Percentiles rank a stretch among this genome's conserved stretches.
phyloP scores from a whole-genome alignment of 441 rosid species.

The Arabidopsis lyrata region DNA sequence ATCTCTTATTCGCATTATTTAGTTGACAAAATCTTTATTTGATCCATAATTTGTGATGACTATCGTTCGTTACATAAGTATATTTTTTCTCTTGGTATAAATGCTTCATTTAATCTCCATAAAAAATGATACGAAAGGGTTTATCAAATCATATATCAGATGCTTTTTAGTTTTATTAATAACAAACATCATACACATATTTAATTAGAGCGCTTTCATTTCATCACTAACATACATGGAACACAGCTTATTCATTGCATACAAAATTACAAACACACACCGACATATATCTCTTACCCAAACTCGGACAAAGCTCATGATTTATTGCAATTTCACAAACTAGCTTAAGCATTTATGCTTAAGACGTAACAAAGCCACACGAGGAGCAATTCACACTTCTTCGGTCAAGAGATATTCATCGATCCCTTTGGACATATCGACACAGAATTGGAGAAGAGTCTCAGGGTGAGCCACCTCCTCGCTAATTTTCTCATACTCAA shows the following conservation, averaged over 20 bases:
- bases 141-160: background rate
- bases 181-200: background rate
- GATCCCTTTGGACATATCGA: slow-evolving; percentile 2
- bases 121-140: background rate
- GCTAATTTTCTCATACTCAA: slow-evolving; percentile 1
- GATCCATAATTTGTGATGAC: background rate
- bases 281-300: background rate
- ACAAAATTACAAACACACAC: background rate
- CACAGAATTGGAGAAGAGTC: slow-evolving; percentile 31
- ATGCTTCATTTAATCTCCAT: background rate
- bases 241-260: background rate
- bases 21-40: background rate
- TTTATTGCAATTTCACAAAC: background rate
- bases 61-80: background rate
- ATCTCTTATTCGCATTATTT: background rate
- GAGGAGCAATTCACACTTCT: background rate
- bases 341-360: background rate
- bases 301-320: background rate
- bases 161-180: background rate
- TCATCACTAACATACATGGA: background rate
- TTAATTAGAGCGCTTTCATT: background rate
- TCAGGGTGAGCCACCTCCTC: slow-evolving; percentile 34
- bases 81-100: background rate
- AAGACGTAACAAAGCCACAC: background rate
- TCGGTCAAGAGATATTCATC: background rate